A percentile compares a stretch with the other conserved stretches of the same genome.
Evolutionary conservation across 352 stramenopile genomes (phyloP).

Genomic region (Pythium aquatile): DNA sequence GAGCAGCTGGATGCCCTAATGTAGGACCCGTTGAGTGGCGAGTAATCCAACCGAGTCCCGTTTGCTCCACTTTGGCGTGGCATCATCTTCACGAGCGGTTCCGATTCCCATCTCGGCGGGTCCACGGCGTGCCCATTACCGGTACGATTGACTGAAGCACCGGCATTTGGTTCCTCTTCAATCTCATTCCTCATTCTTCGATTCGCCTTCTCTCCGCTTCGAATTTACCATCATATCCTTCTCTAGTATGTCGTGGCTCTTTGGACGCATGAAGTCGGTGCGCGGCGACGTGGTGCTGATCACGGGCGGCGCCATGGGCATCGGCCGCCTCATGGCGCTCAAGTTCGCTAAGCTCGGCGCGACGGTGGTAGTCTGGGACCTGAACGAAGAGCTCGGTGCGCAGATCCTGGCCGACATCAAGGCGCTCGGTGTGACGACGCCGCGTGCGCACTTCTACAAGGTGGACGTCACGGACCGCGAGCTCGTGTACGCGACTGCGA

Average conservation of each 20-base stretch:
- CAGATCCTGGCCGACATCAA: slow-evolving; percentile 38
- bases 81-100: slow-evolving; percentile 7
- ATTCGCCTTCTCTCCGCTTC: background rate
- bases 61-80: slow-evolving; percentile 3
- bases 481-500: slow-evolving; percentile 28
- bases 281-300: slow-evolving; percentile 29
- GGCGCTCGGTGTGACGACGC: slow-evolving; percentile 16
- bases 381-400: slow-evolving; percentile 31
- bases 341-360: slow-evolving; percentile 38
- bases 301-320: slow-evolving; percentile 36
- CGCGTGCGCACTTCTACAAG: slow-evolving; percentile 27
- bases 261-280: slow-evolving; percentile 22
- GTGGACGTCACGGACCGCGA: slow-evolving; percentile 40
- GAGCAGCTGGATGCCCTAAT: background rate
- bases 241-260: slow-evolving; percentile 21
- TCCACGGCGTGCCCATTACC: background rate
- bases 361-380: slow-evolving; percentile 40
- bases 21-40: background rate
- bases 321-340: slow-evolving; percentile 39
- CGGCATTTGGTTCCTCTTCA: background rate
- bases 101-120: background rate
- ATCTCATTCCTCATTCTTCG: background rate
- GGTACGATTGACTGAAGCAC: background rate
- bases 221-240: background rate
- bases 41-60: background rate